Base-by-base conservation (phyloP, 768 basidiomycete genomes). In the Nevesoporus exiguus region DNA sequence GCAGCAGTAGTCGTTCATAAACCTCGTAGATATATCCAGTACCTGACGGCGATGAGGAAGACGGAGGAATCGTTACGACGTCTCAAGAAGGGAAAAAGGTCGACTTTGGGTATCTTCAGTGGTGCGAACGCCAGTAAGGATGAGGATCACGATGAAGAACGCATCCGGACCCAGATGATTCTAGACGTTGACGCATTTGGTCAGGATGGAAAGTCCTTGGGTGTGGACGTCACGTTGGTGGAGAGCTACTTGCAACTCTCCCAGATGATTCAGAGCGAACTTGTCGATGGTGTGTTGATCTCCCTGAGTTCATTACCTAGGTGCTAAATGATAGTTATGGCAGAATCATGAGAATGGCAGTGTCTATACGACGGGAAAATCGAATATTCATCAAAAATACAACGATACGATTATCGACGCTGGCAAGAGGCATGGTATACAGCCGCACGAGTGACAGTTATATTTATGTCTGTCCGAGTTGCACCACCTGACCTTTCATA, bases 51-150 rank as follows among this genome's bases (percentile, higher is more conserved):
- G 1, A 93, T 95, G 81, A 90, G 85, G 69, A 96, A 96, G 76
- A 92, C 92, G 8, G 93, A 98, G 59, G 93, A 94, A 65, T 88
- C 91, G 11, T 74, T 98, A 24, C 78, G 87, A 36, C 81, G 90
- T 34, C 77, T 96, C 61, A 93, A 94, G 66, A 96, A 90, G 68
- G 88, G 89, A 41, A 92, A 90, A 64, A 91, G 87, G 60, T 74
- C 76, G 0, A 76, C 84, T 0, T 89, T 92, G 68, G 90, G 91
- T 4, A 75, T 97, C 24, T 97, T 98, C 62, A 81, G 88, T 27
- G 75, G 73, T 45, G 58, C 78, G 3, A 67, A 67, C 41, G 60
- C 73, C 14, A 69, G 73, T 25, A 80, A 75, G 47, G 81, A 82
- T 10, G 89, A 91, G 50, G 83, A 80, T 5, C 81, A 80, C 48